These are phyloP conservation scores for Diaporthe longicolla DNA, from an alignment of 2,329 filamentous ascomycete genomes.

Conservation along the genomic window DNA sequence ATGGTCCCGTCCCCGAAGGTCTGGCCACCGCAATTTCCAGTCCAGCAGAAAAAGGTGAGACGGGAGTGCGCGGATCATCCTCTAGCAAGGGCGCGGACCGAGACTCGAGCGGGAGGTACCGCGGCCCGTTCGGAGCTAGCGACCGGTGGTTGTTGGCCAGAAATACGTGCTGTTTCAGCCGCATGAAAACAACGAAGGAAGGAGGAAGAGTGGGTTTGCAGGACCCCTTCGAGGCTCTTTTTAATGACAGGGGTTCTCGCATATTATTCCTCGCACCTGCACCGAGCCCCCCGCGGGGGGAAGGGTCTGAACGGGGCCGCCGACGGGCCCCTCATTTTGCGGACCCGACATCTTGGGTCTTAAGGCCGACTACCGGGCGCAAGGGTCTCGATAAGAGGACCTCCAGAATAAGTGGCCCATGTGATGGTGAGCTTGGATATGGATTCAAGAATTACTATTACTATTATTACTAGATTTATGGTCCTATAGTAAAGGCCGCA, in stretches of 20 bases:
- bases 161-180: conserved; percentile 29
- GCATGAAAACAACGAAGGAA: background rate
- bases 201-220: conserved; percentile 4
- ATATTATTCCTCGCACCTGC: background rate
- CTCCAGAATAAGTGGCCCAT: background rate
- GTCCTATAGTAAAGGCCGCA: background rate
- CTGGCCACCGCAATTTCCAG: background rate
- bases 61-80: background rate
- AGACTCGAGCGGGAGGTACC: conserved; percentile 11
- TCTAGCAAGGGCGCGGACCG: background rate
- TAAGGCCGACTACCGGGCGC: background rate
- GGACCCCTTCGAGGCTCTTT: background rate
- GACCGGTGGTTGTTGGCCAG: background rate
- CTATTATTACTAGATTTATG: conserved; percentile 23
- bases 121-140: conserved; percentile 6
- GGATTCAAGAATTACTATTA: background rate
- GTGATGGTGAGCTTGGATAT: background rate
- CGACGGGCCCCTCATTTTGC: background rate
- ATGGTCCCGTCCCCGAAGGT: background rate
- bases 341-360: conserved; percentile 1
- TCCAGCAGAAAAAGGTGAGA: background rate
- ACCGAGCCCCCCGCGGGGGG: background rate
- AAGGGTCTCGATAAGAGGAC: background rate
- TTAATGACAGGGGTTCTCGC: conserved; percentile 9
- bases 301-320: conserved; percentile 6